Evolutionary conservation across 345 rosid genomes (phyloP), one percentile per base, ranked within the genome.

Genomic region (Xanthoceras sorbifolium): DNA sequence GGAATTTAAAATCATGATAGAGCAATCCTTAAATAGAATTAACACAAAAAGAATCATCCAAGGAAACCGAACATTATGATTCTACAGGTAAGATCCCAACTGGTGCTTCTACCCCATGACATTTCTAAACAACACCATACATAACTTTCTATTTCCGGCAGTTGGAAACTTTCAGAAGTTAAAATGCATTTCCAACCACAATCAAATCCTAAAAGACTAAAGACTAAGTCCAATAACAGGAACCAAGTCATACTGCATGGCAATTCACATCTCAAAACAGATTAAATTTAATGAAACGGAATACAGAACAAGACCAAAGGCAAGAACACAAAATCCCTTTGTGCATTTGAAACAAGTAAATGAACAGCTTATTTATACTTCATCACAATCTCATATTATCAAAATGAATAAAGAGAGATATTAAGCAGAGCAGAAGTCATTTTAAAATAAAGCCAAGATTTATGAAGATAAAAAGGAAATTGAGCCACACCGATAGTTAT

Each of bases 401-500:
- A 67, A 6, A 42, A 44, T 1, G 9, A 36, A 71, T 12, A 70
- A 74, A 57, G n/a, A 78, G 6, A 46, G 12, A 67, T 15, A 63
- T 52, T 65, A 61, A 29, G 38, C 67, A 72, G 25, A 64, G 8
- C 25, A 64, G 18, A 36, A 66, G 25, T 20, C 23, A 60, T 12
- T 9, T 50, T n/a, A 60, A 66, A 67, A 38, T 50, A 38, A 14
- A 40, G 63, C 9, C 32, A 63, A 65, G 46, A 62, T 40, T 34
- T 63, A 77, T 28, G 79, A 4, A 52, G 72, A 75, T 54, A 54
- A 67, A 76, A 55, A 76, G 69, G 67, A 32, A 74, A 71, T 60
- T 38, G 72, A 78, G 76, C 44, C 81, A 82, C 72, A 97, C 99
- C 98, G 92, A 90, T 89, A 92, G 64, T 77, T 87, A 76, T 82